Evolutionary conservation across 306 rosid species (phyloP).

Genomic region (Lathyrus oleraceus): DNA sequence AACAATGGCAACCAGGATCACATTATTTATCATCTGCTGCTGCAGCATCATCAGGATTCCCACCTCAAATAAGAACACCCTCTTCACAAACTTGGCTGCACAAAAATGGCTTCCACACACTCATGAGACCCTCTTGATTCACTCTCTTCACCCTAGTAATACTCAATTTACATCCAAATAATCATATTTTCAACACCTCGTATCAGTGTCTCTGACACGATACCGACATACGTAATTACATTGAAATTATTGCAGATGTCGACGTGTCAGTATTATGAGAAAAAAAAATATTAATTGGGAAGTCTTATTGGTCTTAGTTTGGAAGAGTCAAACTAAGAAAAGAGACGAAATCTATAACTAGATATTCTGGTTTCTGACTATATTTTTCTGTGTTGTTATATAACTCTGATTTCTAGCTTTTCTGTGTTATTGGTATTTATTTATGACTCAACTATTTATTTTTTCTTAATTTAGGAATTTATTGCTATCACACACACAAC

Average conservation of each 20-base stretch:
- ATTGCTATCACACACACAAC: constrained; percentile 36
- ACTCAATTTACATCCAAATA: constrained; percentile 20
- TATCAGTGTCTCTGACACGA: background rate
- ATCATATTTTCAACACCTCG: background rate
- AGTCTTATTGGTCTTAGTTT: constrained; percentile 40
- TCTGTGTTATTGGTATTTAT: constrained; percentile 31
- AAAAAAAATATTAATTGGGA: constrained; percentile 33
- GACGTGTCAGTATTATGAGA: background rate
- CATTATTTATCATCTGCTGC: constrained; percentile 67
- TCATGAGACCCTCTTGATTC: constrained; percentile 57
- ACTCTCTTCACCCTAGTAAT: background rate
- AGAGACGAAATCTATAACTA: constrained; percentile 51
- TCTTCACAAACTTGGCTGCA: constrained; percentile 65
- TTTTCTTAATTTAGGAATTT: constrained; percentile 44
- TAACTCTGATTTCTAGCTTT: constrained; percentile 39
- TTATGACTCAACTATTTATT: constrained; percentile 41
- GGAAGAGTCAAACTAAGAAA: constrained; percentile 59
- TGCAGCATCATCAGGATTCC: constrained; percentile 99
- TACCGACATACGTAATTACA: background rate
- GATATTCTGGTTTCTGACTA: constrained; percentile 58
- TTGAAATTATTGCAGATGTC: background rate
- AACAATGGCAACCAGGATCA: constrained; percentile 57
- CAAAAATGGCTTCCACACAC: constrained; percentile 67
- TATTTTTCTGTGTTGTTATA: constrained; percentile 38
- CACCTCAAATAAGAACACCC: constrained; percentile 60